These are phyloP conservation scores for Pichia kluyveri DNA, from an alignment of 805 yeast species.

Conservation along the genomic window DNA sequence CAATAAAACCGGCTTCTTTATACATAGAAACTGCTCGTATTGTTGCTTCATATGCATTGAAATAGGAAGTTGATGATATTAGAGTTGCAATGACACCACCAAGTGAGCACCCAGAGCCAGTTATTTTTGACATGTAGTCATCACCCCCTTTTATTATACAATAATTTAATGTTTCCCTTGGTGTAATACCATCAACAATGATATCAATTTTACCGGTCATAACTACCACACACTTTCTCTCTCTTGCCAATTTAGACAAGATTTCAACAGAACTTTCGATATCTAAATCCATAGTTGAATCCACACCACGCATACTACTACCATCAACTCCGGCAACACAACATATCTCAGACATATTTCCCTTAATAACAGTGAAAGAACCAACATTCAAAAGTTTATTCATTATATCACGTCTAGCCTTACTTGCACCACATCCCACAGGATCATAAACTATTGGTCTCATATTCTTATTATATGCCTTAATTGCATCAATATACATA, in stretches of 20 bases:
- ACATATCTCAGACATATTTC: constrained; percentile 74
- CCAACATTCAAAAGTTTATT: constrained; percentile 45
- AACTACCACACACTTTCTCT: constrained; percentile 52
- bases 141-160: constrained; percentile 46
- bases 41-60: constrained; percentile 36
- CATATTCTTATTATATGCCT: constrained; percentile 45
- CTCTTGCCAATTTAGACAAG: constrained; percentile 41
- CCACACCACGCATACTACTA: constrained; percentile 64
- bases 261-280: constrained; percentile 27
- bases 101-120: constrained; percentile 79
- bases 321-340: constrained; percentile 42
- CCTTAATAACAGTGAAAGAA: constrained; percentile 62
- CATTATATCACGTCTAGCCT: constrained; percentile 42
- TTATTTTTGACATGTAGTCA: constrained; percentile 52
- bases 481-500: constrained; percentile 42
- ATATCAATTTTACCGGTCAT: constrained; percentile 57
- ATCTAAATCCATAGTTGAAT: constrained; percentile 25
- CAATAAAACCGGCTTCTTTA: constrained; percentile 53
- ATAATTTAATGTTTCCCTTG: constrained; percentile 10
- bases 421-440: constrained; percentile 85
- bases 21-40: constrained; percentile 47
- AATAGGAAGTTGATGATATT: constrained; percentile 35
- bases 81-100: constrained; percentile 63
- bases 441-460: constrained; percentile 78
- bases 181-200: constrained; percentile 35